These are phyloP conservation scores for Carallia pectinifolia DNA, from an alignment of 345 rosid genomes.

Conservation along the genomic window DNA sequence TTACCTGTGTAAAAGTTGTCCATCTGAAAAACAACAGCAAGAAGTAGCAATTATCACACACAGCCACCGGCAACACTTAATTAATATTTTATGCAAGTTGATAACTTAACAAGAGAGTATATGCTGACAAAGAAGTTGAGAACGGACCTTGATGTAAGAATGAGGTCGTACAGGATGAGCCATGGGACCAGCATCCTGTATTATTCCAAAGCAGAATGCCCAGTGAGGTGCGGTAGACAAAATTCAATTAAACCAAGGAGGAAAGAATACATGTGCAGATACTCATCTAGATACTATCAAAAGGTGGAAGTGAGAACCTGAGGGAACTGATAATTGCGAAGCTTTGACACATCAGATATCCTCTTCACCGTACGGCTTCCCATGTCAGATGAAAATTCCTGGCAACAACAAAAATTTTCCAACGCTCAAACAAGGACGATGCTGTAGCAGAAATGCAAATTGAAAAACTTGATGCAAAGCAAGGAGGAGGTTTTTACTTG, in stretches of 20 bases:
- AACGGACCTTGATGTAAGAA: conserved; percentile 90
- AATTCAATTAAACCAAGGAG: not conserved
- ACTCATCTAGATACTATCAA: not conserved
- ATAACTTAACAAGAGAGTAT: not conserved
- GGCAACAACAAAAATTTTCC: conserved; percentile 2
- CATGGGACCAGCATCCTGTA: conserved; percentile 98
- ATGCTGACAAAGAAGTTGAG: conserved; percentile 5
- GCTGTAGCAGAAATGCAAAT: conserved; percentile 6
- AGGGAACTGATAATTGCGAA: conserved; percentile 81
- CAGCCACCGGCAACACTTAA: not conserved
- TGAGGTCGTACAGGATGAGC: conserved; percentile 99
- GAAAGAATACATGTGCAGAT: not conserved
- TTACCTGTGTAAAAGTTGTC: conserved; percentile 98
- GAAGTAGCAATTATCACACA: conserved; percentile 18
- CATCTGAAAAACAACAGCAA: conserved; percentile 59
- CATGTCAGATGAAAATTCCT: conserved; percentile 99
- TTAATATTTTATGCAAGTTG: not conserved
- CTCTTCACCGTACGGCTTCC: conserved; percentile 97
- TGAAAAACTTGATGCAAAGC: not conserved
- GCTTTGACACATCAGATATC: conserved; percentile 90
- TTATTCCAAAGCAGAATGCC: conserved; percentile 5
- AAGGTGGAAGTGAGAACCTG: conserved; percentile 52
- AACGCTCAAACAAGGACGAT: not conserved
- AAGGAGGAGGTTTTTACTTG: conserved; percentile 48
- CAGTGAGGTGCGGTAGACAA: not conserved